Evolutionary conservation across 2,329 filamentous ascomycete genomes (phyloP), one percentile per base, ranked within the genome.

Genomic region (Camillea tinctor): DNA sequence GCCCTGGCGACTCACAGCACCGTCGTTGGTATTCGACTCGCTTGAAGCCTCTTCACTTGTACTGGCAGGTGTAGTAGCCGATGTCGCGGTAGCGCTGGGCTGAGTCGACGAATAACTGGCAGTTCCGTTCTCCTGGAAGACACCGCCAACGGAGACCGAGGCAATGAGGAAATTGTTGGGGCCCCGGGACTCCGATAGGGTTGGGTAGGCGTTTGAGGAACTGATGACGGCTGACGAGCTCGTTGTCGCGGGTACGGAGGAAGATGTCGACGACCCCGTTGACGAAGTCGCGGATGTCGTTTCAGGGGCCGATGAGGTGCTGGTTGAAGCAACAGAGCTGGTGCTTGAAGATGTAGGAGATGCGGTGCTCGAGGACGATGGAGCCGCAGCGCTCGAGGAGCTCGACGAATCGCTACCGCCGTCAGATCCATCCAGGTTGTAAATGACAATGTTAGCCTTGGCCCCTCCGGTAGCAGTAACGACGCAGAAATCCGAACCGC

Each of bases 401-500:
- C 67, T 56, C 17, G 67, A 66, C 44, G 63, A 58, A 26, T 66
- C 68, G 13, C 68, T 68, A 55, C 67, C 66, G n/a, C 75, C 73
- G 49, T 68, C 73, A 4, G 77, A 78, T 49, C 79, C 79, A 60
- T 82, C 79, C 15, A 78, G 69, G 66, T 75, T 79, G 68, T 78
- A 85, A 48, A 91, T 84, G 23, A 91, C 84, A 64, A 93, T 85
- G 68, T 85, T 86, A 50, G 89, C 91, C 57, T 81, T 85, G 53
- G 76, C 75, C 23, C 90, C 90, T 67, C 84, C 83, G 50, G 87
- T 80, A 17, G 92, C 87, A 15, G 90, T 93, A 13, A 91, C 90
- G 53, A 93, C 90, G 68, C 91, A 94, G 75, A 92, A 93, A 50
- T 80, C 78, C 19, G 86, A 84, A 66, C 84, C 87, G 26, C 89